Base-by-base conservation (phyloP, 345 rosid species). In the Salix viminalis region DNA sequence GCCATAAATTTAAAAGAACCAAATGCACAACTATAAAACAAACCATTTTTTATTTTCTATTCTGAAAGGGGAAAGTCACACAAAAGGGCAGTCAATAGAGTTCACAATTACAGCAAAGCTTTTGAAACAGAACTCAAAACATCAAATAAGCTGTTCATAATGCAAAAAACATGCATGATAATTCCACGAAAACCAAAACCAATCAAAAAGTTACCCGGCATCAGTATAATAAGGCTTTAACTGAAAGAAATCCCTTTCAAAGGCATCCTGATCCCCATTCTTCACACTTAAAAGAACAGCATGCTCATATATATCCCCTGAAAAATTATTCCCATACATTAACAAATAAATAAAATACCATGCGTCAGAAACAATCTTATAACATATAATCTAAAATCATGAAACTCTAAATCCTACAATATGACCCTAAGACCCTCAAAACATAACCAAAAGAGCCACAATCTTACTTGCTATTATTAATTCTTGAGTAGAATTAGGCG, bases 191-290 rank as follows among this genome's bases (percentile, higher is more conserved):
- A 39, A 68, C 28, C 28, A 14, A 13, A 42, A 68, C 11, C 28
- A 16, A 44, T 41, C 34, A 14, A 72, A n/a, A 39, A 76, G 58
- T 85, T 82, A 95, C 99, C 96, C 79, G 28, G 92, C 98, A 86
- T 96, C 97, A 1, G 97, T 93, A 70, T 93, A 93, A 75, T 92
- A 92, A 2, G 98, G 97, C 85, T 96, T 92, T 87, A 96, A 80
- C 90, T 96, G 99, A 84, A 86, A 93, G 84, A 92, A 96, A 83
- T 96, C 94, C 75, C 98, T 88, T 89, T 96, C 98, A 86, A 96
- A 96, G 39, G 92, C 97, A 80, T 91, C 97, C 85, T 96, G 97
- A 82, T 96, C 97, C 86, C 92, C 99, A 70, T 85, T 81, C 87
- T 90, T 90, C 23, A 96, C 97, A 60, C 98, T 91, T 4, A 96